A percentile compares a stretch with the other conserved stretches of the same genome.
phyloP scores from a whole-genome alignment of 2,329 filamentous ascomycete genomes.

The Colletotrichum tabaci region DNA sequence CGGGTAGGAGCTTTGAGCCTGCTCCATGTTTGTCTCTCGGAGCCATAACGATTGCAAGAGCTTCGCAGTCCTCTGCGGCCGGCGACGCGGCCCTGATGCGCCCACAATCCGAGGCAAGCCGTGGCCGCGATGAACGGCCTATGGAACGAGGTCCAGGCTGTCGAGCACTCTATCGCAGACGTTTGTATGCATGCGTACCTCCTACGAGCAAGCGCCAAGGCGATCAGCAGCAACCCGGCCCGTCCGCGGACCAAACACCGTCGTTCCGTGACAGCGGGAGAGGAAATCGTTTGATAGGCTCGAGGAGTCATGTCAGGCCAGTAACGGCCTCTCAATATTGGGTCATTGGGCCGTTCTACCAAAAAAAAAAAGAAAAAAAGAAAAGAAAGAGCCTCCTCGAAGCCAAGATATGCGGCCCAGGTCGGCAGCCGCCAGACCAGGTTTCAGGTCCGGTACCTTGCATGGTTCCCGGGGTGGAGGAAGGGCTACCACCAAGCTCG shows the following conservation, averaged over 20 bases:
- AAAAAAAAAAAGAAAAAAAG: not conserved
- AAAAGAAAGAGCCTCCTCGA: not conserved
- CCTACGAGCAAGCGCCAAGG: not conserved
- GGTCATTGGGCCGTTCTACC: not conserved
- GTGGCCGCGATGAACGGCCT: not conserved
- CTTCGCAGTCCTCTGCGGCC: constrained; percentile 29
- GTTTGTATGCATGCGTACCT: not conserved
- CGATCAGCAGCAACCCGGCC: constrained; percentile 6
- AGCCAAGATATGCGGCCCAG: constrained; percentile 33
- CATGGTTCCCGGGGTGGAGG: constrained; percentile 6
- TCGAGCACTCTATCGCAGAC: constrained; percentile 7
- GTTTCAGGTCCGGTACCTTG: constrained; percentile 33
- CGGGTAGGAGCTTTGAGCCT: not conserved
- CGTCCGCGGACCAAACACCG: constrained; percentile 13
- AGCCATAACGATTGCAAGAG: constrained; percentile 20
- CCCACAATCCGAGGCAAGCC: constrained; percentile 17
- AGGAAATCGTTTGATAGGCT: constrained; percentile 10
- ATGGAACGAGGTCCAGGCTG: constrained; percentile 25
- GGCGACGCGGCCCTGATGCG: constrained; percentile 11
- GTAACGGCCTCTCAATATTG: constrained; percentile 8
- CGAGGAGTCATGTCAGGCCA: constrained; percentile 8
- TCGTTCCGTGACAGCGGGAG: not conserved
- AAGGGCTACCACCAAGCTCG: not conserved
- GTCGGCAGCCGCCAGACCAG: constrained; percentile 31
- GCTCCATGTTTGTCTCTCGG: not conserved